Conservation (phyloP, 768 basidiomycete genomes). For the Lanmaoa pseudosensibilis region DNA sequence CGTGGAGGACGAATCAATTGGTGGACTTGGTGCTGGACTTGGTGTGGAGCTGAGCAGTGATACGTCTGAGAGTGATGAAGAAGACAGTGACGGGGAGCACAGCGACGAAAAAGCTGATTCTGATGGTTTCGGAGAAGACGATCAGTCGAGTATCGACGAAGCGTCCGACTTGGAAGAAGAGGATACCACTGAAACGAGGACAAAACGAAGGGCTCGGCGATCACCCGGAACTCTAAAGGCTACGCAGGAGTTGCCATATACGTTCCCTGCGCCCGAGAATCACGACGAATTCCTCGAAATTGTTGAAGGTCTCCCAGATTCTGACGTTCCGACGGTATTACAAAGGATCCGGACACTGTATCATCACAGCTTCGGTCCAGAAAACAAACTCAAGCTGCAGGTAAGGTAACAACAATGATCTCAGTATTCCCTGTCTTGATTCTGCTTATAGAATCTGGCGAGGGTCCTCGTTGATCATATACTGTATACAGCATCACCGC, state of each 20-base stretch:
- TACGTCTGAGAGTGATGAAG: constrained; percentile 35
- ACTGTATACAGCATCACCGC: constrained; percentile 68
- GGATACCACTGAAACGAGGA: constrained; percentile 42
- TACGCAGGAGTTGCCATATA: constrained; percentile 80
- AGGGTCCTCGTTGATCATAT: constrained; percentile 86
- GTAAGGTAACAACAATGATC: constrained; percentile 41
- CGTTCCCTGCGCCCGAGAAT: constrained; percentile 82
- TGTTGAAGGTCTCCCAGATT: constrained; percentile 65
- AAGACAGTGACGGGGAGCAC: constrained; percentile 28
- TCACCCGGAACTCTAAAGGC: constrained; percentile 31
- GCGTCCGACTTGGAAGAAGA: constrained; percentile 37
- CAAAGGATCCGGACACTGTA: constrained; percentile 89
- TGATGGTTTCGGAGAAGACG: constrained; percentile 35
- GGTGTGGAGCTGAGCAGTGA: constrained; percentile 43
- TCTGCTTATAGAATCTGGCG: constrained; percentile 55
- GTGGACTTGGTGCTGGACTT: constrained; percentile 35
- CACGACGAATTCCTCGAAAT: constrained; percentile 92
- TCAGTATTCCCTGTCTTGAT: neutral
- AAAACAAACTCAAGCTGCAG: constrained; percentile 92
- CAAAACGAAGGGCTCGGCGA: constrained; percentile 35
- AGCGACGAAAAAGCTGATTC: constrained; percentile 33
- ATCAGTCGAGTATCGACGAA: constrained; percentile 39
- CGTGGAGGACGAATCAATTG: constrained; percentile 38
- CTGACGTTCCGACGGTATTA: constrained; percentile 75
- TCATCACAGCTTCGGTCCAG: constrained; percentile 88